These are phyloP conservation scores for Saccharomyces mikatae DNA, from an alignment of 805 yeast species.

Conservation along the genomic window DNA sequence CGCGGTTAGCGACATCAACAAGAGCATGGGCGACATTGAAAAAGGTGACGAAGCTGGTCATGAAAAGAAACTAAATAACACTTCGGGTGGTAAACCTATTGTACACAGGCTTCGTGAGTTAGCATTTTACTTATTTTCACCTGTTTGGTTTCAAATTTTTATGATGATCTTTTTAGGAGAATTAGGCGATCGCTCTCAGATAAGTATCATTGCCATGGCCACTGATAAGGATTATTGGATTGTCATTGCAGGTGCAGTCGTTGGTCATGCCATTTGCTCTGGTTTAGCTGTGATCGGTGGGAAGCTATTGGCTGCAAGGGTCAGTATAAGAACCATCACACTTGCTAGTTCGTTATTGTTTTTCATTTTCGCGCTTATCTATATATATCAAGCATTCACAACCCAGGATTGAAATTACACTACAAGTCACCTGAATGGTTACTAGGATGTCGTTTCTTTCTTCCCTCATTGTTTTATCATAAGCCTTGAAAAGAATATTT, in stretches of 20 bases:
- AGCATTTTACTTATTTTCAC: conserved; percentile 63
- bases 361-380: conserved; percentile 70
- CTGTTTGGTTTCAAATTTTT: conserved; percentile 89
- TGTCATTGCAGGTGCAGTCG: conserved; percentile 79
- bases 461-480: neutral
- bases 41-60: conserved; percentile 34
- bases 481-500: neutral
- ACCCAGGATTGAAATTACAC: neutral
- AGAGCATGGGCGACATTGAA: conserved; percentile 50
- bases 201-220: conserved; percentile 97
- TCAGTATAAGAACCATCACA: conserved; percentile 87
- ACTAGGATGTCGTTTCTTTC: neutral
- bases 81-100: conserved; percentile 11
- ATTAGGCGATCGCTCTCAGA: conserved; percentile 98
- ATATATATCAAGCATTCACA: conserved; percentile 58
- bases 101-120: conserved; percentile 42
- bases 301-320: conserved; percentile 75
- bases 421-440: neutral
- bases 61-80: conserved; percentile 5
- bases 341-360: conserved; percentile 86
- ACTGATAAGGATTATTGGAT: conserved; percentile 90
- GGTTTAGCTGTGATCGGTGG: conserved; percentile 92
- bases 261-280: conserved; percentile 86
- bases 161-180: conserved; percentile 95
- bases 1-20: conserved; percentile 50